Evolutionary conservation across 371 early-diverging fungal species (phyloP).

Genomic region (Entomophthora muscae): DNA sequence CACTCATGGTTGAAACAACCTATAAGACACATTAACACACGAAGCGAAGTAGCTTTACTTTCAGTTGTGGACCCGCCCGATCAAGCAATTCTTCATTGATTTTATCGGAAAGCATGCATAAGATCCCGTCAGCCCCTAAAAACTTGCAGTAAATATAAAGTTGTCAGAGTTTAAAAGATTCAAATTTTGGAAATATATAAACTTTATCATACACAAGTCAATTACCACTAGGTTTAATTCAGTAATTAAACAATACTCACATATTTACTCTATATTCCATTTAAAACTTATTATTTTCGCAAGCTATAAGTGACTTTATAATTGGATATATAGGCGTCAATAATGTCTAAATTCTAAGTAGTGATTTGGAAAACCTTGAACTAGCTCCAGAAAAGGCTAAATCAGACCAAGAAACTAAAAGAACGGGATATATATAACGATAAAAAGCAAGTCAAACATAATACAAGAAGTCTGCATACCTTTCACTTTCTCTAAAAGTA

Average conservation of each 20-base stretch:
- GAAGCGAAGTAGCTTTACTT: slow-evolving; percentile 9
- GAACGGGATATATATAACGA: background rate
- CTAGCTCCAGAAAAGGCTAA: background rate
- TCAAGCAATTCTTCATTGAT: slow-evolving; percentile 48
- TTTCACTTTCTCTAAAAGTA: background rate
- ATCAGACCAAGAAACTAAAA: background rate
- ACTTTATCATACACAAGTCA: background rate
- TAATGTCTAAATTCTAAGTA: too few species aligned
- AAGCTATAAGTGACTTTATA: background rate
- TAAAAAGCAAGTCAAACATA: background rate
- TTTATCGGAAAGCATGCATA: slow-evolving; percentile 50
- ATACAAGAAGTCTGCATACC: background rate
- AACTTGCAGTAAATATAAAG: background rate
- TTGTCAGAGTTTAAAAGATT: background rate
- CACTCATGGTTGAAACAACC: slow-evolving; percentile 50
- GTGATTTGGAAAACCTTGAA: too few species aligned
- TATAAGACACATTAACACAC: background rate
- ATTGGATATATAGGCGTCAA: too few species aligned
- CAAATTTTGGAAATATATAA: background rate
- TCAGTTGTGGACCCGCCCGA: slow-evolving; percentile 25
- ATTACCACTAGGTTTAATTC: background rate
- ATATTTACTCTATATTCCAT: background rate
- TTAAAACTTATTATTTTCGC: background rate
- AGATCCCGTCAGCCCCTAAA: slow-evolving; percentile 33
- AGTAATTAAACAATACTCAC: background rate